Evolutionary conservation across 305 asterid genomes (phyloP), one percentile per base, ranked within the genome.

Genomic region (Withania somnifera): DNA sequence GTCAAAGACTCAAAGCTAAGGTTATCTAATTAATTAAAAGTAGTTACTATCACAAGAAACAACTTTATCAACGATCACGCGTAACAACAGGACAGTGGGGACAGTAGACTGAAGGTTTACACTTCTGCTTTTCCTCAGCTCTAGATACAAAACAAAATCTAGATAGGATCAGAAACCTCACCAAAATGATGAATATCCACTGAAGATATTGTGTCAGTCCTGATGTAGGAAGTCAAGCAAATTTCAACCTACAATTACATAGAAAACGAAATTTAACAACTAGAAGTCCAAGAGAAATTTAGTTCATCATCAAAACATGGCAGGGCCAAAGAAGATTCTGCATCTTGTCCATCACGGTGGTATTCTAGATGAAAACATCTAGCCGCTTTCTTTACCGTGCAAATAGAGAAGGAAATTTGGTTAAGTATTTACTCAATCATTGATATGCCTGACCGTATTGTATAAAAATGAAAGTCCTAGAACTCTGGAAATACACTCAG

Each of bases 141-240:
- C 76, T 36, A 67, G 76, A 54, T 45, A 53, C 5, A 76, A 36
- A 45, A 38, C 8, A 36, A 34, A 42, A 36, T 36, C 47, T 8
- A 78, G 54, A 63, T 28, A 81, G 56, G 58, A 79, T 77, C 82
- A 15, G 85, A 82, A 84, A 79, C 77, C 91, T 77, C 84, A 95
- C 99, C 99, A 78, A 95, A 95, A 89, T 95, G 99, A 85, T 95
- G 99, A 87, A 90, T 88, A 86, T 92, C 98, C 77, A 93, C 47
- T 2, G 99, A 95, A 83, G 98, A 86, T 47, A 95, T 88, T 42
- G 98, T 87, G 84, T 91, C 95, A 4, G 95, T 95, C 83, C 56
- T 92, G 84, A 95, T 90, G 86, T 93, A 93, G 84, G 99, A 95
- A 52, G 99, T 95, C 91, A 95, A 89, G 86, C 99, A 95, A 85